phyloP scores from a whole-genome alignment of 192 early-diverging fungal species.

The Spizellomyces punctatus region DNA sequence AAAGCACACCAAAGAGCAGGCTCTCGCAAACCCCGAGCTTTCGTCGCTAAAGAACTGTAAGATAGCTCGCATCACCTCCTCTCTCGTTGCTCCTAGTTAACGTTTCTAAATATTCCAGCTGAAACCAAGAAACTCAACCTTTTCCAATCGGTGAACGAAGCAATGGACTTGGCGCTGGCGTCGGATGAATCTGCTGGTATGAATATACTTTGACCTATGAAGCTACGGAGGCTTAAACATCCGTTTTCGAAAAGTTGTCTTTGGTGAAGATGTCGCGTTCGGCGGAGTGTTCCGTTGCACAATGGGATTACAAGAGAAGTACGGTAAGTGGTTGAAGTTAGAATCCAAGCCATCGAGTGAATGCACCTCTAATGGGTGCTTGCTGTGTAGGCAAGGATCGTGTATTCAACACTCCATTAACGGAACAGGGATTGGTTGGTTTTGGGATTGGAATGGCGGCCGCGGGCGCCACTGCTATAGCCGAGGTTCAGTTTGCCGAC shows the following conservation, averaged over 20 bases:
- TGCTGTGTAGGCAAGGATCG: slow-evolving; percentile 56
- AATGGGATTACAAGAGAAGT: slow-evolving; percentile 86
- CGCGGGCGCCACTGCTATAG: slow-evolving; percentile 93
- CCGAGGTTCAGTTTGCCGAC: slow-evolving; percentile 99
- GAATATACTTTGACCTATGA: background rate
- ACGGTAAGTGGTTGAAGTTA: slow-evolving; percentile 49
- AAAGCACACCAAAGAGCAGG: slow-evolving; percentile 70
- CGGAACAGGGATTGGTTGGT: slow-evolving; percentile 94
- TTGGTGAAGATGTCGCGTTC: slow-evolving; percentile 98
- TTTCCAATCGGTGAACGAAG: slow-evolving; percentile 94
- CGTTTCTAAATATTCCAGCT: background rate
- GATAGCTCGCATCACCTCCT: slow-evolving; percentile 41
- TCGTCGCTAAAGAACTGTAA: slow-evolving; percentile 40
- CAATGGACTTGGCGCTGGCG: slow-evolving; percentile 82
- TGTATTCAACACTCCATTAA: slow-evolving; percentile 96
- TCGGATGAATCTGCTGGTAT: slow-evolving; percentile 83
- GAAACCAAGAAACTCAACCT: slow-evolving; percentile 89
- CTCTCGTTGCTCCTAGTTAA: background rate
- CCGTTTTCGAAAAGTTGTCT: slow-evolving; percentile 63
- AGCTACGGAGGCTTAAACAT: no score
- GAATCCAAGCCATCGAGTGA: background rate
- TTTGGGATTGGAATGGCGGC: slow-evolving; percentile 95
- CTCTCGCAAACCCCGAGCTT: slow-evolving; percentile 67
- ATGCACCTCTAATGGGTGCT: slow-evolving; percentile 1
- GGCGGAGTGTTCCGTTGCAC: slow-evolving; percentile 97